A percentile compares a stretch with the other conserved stretches of the same genome.
phyloP scores from a whole-genome alignment of 352 stramenopile species.

The Globisporangium middletonii region DNA sequence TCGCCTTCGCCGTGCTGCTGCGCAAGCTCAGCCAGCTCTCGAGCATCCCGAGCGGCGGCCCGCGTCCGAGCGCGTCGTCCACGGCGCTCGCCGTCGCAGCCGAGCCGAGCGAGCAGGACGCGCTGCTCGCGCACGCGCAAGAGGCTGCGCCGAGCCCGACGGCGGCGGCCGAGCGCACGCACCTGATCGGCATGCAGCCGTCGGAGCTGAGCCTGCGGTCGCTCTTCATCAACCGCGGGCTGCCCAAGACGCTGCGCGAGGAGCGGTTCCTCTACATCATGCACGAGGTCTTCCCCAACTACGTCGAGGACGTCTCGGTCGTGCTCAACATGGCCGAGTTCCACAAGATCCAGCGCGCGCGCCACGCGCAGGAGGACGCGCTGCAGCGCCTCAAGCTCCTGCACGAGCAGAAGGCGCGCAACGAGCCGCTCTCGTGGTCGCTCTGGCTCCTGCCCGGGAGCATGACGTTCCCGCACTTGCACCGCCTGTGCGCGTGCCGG shows the following conservation, averaged over 20 bases:
- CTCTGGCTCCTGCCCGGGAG: constrained; percentile 60
- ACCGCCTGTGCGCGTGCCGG: constrained; percentile 40
- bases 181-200: constrained; percentile 80
- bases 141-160: constrained; percentile 11
- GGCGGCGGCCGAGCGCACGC: constrained; percentile 17
- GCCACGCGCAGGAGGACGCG: constrained; percentile 38
- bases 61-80: not conserved
- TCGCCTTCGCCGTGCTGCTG: constrained; percentile 70
- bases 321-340: constrained; percentile 81
- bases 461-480: constrained; percentile 63
- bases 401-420: constrained; percentile 27
- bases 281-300: constrained; percentile 76
- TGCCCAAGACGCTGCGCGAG: constrained; percentile 71
- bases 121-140: constrained; percentile 8
- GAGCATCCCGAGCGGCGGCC: constrained; percentile 38
- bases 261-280: constrained; percentile 72
- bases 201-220: constrained; percentile 66
- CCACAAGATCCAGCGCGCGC: constrained; percentile 47
- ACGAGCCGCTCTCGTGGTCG: constrained; percentile 52
- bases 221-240: constrained; percentile 70
- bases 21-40: constrained; percentile 54
- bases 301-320: constrained; percentile 74
- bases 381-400: constrained; percentile 58
- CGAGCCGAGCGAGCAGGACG: constrained; percentile 8
- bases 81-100: not conserved